Evolutionary conservation across 2,329 filamentous ascomycete genomes (phyloP).

Genomic region (Microcyclospora tardicrescens): DNA sequence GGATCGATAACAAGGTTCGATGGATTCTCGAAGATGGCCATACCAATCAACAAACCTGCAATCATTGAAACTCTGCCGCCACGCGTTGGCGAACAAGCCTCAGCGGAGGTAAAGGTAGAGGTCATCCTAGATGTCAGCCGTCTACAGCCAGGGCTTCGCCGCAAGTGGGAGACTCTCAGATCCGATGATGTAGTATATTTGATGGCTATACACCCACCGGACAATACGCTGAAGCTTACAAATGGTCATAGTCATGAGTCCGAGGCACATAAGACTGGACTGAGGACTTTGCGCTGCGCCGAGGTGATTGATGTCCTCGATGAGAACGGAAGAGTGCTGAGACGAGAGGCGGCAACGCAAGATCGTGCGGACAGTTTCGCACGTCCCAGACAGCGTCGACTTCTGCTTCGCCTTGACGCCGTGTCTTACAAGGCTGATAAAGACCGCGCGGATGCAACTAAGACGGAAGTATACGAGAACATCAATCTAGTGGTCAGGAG

Average conservation of each 20-base stretch:
- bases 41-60: conserved; percentile 72
- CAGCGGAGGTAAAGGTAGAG: conserved; percentile 77
- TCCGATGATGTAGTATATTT: conserved; percentile 85
- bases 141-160: conserved; percentile 60
- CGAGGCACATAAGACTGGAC: conserved; percentile 48
- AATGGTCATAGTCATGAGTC: conserved; percentile 41
- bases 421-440: conserved; percentile 65
- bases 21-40: conserved; percentile 82
- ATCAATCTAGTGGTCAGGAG: conserved; percentile 80
- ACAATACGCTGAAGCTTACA: conserved; percentile 34
- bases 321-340: conserved; percentile 63
- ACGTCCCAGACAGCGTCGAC: conserved; percentile 49
- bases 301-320: conserved; percentile 78
- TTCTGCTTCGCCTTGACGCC: conserved; percentile 73
- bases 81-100: conserved; percentile 67
- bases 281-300: conserved; percentile 64
- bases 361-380: conserved; percentile 50
- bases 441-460: conserved; percentile 50
- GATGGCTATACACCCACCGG: conserved; percentile 55
- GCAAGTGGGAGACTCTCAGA: conserved; percentile 81
- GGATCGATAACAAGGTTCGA: conserved; percentile 59
- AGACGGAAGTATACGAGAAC: conserved; percentile 64
- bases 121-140: conserved; percentile 71
- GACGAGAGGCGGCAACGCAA: conserved; percentile 39
- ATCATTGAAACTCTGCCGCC: conserved; percentile 77